Evolutionary conservation across 176 grass and related monocot genomes (phyloP), one percentile per base, ranked within the genome.

Genomic region (Aegilops umbellulata): DNA sequence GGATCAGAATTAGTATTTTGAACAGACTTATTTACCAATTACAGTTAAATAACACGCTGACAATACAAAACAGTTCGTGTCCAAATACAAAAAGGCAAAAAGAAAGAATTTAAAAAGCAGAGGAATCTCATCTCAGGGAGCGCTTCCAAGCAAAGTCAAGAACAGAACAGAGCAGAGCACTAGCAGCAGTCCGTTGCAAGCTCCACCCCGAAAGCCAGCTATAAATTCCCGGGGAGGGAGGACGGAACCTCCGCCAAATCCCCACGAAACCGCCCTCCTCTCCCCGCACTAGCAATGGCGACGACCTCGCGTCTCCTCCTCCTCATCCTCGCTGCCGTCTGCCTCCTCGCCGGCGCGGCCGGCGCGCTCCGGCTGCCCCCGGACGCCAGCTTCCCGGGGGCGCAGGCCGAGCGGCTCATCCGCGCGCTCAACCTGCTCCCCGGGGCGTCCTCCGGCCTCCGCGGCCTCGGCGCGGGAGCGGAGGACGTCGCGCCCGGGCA

Each of bases 361-460:
- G 78, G 35, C 39, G 66, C 10, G 38, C 71, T 92, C 32, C 87
- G 68, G n/a, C 75, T 92, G 64, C 90, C 87, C 20, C 57, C 13
- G 0, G 83, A 73, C 55, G 92, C 86, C 49, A 90, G n/a, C 55
- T 92, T 92, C 85, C 86, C 95, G 11, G 69, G 53, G 19, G 82
- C 86, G 77, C 91, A 93, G 80, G 87, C 95, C 0, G 88, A 98
- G 80, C 81, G 88, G 53, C 89, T 98, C 41, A 95, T 98, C 80
- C 86, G 88, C 82, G 78, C 93, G 64, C 87, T 98, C 80, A 98
- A 98, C 71, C 93, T 98, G 86, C 86, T 90, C 8, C 95, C 95
- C n/a, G 85, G 75, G 42, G 87, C 90, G 20, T 24, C 19, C 53
- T 58, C 84, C 4, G 47, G 71, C 14, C n/a, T n/a, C n/a, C 66